Percentiles rank a stretch among this genome's conserved stretches.
Conservation (phyloP, 306 rosid genomes). For the Ziziphus jujuba region DNA sequence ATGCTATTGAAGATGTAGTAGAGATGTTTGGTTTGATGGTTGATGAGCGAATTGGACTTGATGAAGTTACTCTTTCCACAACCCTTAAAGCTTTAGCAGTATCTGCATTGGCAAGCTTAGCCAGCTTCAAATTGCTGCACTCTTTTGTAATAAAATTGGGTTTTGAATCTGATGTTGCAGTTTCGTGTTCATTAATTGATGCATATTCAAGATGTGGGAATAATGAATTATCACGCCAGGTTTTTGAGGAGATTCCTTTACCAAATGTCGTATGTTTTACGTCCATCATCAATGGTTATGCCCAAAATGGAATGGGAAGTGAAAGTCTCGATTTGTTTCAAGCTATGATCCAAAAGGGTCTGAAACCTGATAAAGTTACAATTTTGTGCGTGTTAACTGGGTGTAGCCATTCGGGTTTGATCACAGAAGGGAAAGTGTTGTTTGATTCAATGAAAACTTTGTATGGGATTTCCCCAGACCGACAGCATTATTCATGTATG, state of each 20-base stretch:
- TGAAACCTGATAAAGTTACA: conserved; percentile 71
- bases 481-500: conserved; percentile 76
- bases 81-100: conserved; percentile 64
- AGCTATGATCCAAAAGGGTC: conserved; percentile 55
- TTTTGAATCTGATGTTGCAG: conserved; percentile 50
- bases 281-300: conserved; percentile 71
- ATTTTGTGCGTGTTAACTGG: conserved; percentile 70
- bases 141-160: conserved; percentile 70
- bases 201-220: conserved; percentile 75
- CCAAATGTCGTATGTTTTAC: conserved; percentile 73
- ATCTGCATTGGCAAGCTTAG: conserved; percentile 46
- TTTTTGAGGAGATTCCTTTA: conserved; percentile 54
- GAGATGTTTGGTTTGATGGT: conserved; percentile 80
- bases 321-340: conserved; percentile 61
- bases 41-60: conserved; percentile 63
- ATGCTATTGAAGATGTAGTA: conserved; percentile 54
- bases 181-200: conserved; percentile 67
- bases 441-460: conserved; percentile 59
- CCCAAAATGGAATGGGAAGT: conserved; percentile 76
- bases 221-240: conserved; percentile 47
- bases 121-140: conserved; percentile 55
- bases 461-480: conserved; percentile 52
- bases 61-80: conserved; percentile 69
- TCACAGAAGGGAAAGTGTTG: conserved; percentile 60
- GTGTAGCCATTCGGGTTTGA: conserved; percentile 70